Base-by-base conservation (phyloP, 306 rosid genomes). In the Cucurbita maxima region DNA sequence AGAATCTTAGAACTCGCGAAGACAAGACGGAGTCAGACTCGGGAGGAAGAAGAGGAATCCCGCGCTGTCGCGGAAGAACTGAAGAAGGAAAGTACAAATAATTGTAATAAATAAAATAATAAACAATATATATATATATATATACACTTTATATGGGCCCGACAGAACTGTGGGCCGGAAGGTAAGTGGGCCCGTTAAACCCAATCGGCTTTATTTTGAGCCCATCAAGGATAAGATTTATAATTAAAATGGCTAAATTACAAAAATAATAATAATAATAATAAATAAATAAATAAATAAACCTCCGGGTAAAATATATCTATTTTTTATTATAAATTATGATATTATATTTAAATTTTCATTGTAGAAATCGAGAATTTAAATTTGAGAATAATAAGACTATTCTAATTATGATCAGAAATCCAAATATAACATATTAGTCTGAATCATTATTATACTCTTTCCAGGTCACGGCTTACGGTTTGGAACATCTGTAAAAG, bases 1-100 rank as follows among this genome's bases (percentile, higher is more conserved):
- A 22, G 22, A 68, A 47, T 20, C 54, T 20, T 3, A 40, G 36
- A n/a, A 12, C 54, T 50, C 54, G 47, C 7, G 73, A 30, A 58
- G 40, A 19, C 56, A 47, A 47, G 19, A 22, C 18, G 73, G 73
- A 68, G 73, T 64, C 71, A 63, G 51, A 63, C 16, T 63, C 70
- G 72, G 53, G 50, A 43, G 18, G 38, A 50, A 67, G 19, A 47
- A 47, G 73, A 20, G 73, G 73, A 68, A 68, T 68, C 73, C 73
- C 73, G 73, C 73, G 20, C 73, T 68, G 73, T 68, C 38, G 8
- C 20, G 3, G 34, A 30, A 30, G 34, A 30, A 22, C 12, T 22
- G 7, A 47, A 20, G 20, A 47, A 13, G 22, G 73, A 68, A 14
- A 66, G 3, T 45, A 43, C 3, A 43, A 18, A 37, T 8, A 14